Base-by-base conservation (phyloP, 352 stramenopile genomes). In the Pythium sukuiense region DNA sequence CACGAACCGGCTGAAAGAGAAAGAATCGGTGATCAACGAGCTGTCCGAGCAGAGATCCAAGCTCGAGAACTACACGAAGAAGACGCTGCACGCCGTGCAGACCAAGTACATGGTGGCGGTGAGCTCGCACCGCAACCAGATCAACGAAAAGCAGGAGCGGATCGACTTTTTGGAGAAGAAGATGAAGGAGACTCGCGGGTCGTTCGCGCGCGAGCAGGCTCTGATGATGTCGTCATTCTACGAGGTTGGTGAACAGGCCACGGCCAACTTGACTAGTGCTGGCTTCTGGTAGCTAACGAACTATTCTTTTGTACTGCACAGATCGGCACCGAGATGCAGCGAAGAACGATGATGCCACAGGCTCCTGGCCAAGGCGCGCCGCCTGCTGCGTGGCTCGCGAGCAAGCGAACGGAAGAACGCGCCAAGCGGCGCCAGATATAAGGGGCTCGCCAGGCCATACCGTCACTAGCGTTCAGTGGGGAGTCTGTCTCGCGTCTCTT, bases 71-170 rank as follows among this genome's bases (percentile, higher is more conserved):
- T 96, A 96, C 79, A 96, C 88, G 6, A 93, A 93, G 73, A 96
- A 96, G 71, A 96, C 88, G 30, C 80, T 96, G 41, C 85, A 95
- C 69, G 85, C 85, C n/a, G 87, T 96, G 45, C 88, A 96, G 72
- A 94, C 83, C 61, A 96, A 96, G 76, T 96, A 96, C 73, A 94
- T 94, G 85, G 86, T 96, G 30, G 84, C 87, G 11, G 85, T 96
- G 52, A 94, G 86, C 60, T 92, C 87, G 5, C 87, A 96, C 61
- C 85, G 85, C 62, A 96, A 95, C 73, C 88, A 96, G 73, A 70
- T 96, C 63, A 85, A 85, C 62, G 88, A 96, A 65, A 93, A 92
- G 65, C 80, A 95, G 43, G 85, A 94, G 68, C 82, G 81, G 45
- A 81, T 95, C 63, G 85, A 93, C 53, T 83, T 92, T 64, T 70